A percentile compares a stretch with the other conserved stretches of the same genome.
phyloP scores from a whole-genome alignment of 1,284 basidiomycete species.

The Leccinum fallax region DNA sequence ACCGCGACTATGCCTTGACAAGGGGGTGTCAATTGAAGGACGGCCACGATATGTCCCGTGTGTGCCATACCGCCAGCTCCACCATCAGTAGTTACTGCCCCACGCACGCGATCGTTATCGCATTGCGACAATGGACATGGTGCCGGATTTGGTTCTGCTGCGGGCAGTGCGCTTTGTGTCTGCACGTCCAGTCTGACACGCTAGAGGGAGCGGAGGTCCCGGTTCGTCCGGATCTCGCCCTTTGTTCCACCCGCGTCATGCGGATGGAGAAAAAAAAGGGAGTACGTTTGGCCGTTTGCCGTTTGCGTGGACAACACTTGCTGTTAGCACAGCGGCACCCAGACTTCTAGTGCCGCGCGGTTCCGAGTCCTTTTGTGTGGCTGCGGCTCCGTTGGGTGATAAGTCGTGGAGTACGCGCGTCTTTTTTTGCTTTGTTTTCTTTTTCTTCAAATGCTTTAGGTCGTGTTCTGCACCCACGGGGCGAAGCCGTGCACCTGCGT shows the following conservation, averaged over 20 bases:
- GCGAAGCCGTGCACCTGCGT: conserved; percentile 6
- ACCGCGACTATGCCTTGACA: not conserved
- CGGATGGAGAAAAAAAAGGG: not conserved
- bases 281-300: conserved; percentile 14
- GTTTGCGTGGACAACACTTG: conserved; percentile 23
- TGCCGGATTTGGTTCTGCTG: conserved; percentile 24
- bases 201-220: conserved; percentile 7
- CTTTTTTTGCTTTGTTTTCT: not conserved
- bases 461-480: conserved; percentile 11
- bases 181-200: not conserved
- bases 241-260: not conserved
- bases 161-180: conserved; percentile 12
- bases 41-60: conserved; percentile 6
- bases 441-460: conserved; percentile 1
- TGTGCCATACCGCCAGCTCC: conserved; percentile 20
- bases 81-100: conserved; percentile 17
- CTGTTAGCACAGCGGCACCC: conserved; percentile 7
- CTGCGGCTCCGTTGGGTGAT: conserved; percentile 21
- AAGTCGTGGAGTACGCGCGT: conserved; percentile 29
- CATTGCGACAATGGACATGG: conserved; percentile 18
- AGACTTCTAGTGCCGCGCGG: conserved; percentile 8
- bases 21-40: not conserved
- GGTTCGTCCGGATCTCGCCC: conserved; percentile 25
- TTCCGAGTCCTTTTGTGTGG: conserved; percentile 2
- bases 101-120: conserved; percentile 24